Evolutionary conservation across 257 asterid genomes (phyloP), one percentile per base, ranked within the genome.

Genomic region (Salvia splendens): DNA sequence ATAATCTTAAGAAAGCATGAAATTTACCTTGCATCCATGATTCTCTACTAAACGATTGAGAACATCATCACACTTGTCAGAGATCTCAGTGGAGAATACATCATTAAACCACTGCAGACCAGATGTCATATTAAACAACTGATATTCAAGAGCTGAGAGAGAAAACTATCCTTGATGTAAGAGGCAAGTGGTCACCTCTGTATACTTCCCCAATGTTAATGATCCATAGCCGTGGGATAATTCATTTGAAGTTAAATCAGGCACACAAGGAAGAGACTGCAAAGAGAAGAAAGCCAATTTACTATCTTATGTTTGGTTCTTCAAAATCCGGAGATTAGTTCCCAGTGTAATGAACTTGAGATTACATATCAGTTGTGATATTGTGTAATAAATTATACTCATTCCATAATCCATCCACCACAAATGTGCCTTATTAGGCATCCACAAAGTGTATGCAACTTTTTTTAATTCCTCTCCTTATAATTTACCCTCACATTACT

Each of bases 61-160:
- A 68, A 83, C 81, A 71, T 88, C 92, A 75, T 84, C 96, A 56
- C 97, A 94, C 79, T 84, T 94, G 16, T 53, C 72, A 65, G 99
- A 84, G 73, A 91, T 86, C 8, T 91, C 97, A 74, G 86, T 70
- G 42, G 96, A 88, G 86, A 91, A 91, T 59, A 91, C 97, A 70
- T 94, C 99, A 80, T 85, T 85, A 79, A 94, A 94, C 99, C 99
- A 84, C 89, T 84, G 85, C 82, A 84, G 52, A 64, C 42, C 63
- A 20, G 75, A 54, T 43, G 40, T 24, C 45, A 59, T 35, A 35
- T 58, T 58, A 59, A 46, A 65, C 63, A 61, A 47, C 66, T 63
- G 75, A 48, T 53, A 66, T 59, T 63, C 61, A 64, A 55, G 62
- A 64, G 65, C 47, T 49, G 65, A 42, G 14, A 64, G 67, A 42